Conservation (phyloP, 106 monocot genomes). For the Dioscorea dumetorum region DNA sequence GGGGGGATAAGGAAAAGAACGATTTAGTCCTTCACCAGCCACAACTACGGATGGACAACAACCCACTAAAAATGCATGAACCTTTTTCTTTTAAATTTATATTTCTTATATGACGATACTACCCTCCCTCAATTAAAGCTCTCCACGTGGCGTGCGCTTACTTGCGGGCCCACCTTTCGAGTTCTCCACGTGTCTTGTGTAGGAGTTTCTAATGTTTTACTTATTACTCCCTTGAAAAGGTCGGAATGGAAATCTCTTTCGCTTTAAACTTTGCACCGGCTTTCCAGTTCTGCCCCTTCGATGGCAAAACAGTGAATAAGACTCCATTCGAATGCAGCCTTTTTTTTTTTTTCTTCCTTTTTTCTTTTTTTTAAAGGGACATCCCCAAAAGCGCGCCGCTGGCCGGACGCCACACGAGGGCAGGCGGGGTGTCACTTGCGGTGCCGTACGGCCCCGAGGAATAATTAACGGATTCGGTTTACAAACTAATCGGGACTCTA, state of each 20-base stretch:
- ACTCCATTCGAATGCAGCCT: not conserved
- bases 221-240: no score
- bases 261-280: no score
- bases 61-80: not conserved
- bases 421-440: no score
- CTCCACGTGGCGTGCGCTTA: not conserved
- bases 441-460: not conserved
- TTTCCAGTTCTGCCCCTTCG: no score
- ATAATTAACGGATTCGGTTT: not conserved
- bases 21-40: conserved; percentile 1
- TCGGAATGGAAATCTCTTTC: no score
- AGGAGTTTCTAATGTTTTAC: no score
- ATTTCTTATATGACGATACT: not conserved
- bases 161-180: no score
- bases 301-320: not conserved
- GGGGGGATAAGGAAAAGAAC: not conserved
- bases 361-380: no score
- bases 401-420: not conserved
- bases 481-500: not conserved
- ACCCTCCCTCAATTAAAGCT: not conserved
- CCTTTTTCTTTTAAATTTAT: not conserved
- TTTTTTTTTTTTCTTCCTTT: no score
- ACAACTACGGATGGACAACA: not conserved
- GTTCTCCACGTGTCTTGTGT: no score
- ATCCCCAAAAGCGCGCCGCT: not conserved